Percentiles rank a stretch among this genome's conserved stretches.
phyloP scores from a whole-genome alignment of 305 asterid species.

The Fraxinus dipetala region DNA sequence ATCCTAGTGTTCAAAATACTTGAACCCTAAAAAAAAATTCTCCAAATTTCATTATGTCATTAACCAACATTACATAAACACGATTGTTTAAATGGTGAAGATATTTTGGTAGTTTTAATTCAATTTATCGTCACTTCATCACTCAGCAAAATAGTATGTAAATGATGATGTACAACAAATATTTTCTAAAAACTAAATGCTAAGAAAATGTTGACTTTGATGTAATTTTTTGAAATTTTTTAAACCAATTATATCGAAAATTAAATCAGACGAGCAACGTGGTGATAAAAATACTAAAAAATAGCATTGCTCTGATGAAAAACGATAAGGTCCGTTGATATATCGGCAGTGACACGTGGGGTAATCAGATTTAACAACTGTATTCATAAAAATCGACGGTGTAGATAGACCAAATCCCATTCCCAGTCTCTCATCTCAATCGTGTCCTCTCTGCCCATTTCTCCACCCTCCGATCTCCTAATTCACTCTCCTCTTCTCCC shows the following conservation, averaged over 20 bases:
- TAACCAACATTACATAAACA: too few relatives aligned
- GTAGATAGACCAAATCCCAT: slow-evolving; percentile 7
- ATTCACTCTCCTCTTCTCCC: slow-evolving; percentile 47
- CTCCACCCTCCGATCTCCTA: slow-evolving; percentile 74
- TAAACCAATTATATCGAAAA: not conserved
- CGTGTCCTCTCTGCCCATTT: slow-evolving; percentile 67
- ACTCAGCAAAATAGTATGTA: too few relatives aligned
- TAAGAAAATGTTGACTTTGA: too few relatives aligned
- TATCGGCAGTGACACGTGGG: slow-evolving; percentile 24
- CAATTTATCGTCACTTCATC: too few relatives aligned
- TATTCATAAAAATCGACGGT: slow-evolving; percentile 19
- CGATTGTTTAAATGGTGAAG: too few relatives aligned
- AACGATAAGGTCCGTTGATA: not conserved
- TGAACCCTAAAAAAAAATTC: too few relatives aligned
- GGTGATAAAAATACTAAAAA: not conserved
- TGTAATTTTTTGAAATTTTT: too few relatives aligned
- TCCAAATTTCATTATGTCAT: too few relatives aligned
- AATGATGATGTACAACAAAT: too few relatives aligned
- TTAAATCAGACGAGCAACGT: not conserved
- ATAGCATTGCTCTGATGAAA: not conserved
- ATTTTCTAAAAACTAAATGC: too few relatives aligned
- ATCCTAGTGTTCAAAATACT: too few relatives aligned
- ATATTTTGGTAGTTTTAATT: too few relatives aligned
- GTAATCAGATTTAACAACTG: not conserved
- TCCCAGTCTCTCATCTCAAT: slow-evolving; percentile 61